Percentiles rank a stretch among this genome's conserved stretches.
phyloP scores from a whole-genome alignment of 2,329 filamentous ascomycete genomes.

The Cladosporium sp. region DNA sequence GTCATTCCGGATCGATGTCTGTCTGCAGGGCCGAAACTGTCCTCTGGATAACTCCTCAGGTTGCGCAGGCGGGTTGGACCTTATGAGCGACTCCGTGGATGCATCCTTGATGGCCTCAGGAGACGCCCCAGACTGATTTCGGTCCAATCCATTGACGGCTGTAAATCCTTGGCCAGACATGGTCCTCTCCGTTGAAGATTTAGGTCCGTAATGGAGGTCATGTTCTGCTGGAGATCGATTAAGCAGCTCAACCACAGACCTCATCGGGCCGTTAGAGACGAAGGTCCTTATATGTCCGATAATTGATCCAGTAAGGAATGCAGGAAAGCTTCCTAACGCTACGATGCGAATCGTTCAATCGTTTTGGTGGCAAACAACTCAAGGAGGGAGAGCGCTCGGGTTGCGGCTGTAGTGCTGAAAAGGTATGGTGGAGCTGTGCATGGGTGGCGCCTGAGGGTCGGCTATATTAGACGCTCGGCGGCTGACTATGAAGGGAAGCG shows the following conservation, averaged over 20 bases:
- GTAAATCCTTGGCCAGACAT: slow-evolving; percentile 8
- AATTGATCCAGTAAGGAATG: not conserved
- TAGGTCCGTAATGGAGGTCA: not conserved
- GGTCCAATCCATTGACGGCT: slow-evolving; percentile 7
- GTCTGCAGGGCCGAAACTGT: not conserved
- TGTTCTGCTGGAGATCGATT: slow-evolving; percentile 8
- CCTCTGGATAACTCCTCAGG: not conserved
- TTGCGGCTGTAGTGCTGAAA: slow-evolving; percentile 6
- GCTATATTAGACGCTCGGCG: slow-evolving; percentile 10
- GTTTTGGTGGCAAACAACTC: not conserved
- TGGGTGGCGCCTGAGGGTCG: slow-evolving; percentile 9
- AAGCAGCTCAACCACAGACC: slow-evolving; percentile 6
- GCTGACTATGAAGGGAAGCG: not conserved
- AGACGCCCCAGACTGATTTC: not conserved
- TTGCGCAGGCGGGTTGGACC: not conserved
- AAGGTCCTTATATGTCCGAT: not conserved
- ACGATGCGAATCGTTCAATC: not conserved
- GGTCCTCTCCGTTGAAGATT: not conserved
- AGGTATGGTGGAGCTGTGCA: slow-evolving; percentile 2
- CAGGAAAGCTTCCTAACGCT: not conserved
- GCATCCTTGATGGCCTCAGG: not conserved
- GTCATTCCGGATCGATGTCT: slow-evolving; percentile 2
- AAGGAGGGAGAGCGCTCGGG: slow-evolving; percentile 4
- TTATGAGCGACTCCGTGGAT: not conserved
- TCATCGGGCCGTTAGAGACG: not conserved